Conservation (phyloP, 116 monocot genomes). For the Trichopus zeylanicus region DNA sequence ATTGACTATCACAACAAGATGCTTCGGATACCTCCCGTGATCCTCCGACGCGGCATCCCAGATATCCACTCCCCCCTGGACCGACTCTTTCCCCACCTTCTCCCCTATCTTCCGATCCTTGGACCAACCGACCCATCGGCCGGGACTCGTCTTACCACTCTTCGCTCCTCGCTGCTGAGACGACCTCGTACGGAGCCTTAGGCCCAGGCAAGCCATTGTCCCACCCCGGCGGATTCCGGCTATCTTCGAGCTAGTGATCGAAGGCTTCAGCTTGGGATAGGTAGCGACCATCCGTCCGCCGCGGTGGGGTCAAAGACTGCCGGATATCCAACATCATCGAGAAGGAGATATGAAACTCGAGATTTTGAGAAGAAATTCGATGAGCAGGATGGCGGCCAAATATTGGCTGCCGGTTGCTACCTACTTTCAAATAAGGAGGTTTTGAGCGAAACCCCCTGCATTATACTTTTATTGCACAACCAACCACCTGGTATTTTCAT, state of each 20-base stretch:
- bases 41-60: constrained; percentile 27
- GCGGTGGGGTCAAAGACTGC: background rate
- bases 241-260: background rate
- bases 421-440: too few species aligned
- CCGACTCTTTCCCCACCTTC: constrained; percentile 22
- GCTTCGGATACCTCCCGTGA: constrained; percentile 39
- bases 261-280: background rate
- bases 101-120: constrained; percentile 15
- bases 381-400: too few species aligned
- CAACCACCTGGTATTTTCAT: too few species aligned
- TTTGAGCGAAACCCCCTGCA: too few species aligned
- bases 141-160: constrained; percentile 1
- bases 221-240: background rate
- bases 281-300: background rate
- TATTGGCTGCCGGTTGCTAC: too few species aligned
- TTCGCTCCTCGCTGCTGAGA: background rate
- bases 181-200: background rate
- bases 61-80: constrained; percentile 30
- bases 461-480: too few species aligned
- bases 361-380: too few species aligned
- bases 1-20: constrained; percentile 75
- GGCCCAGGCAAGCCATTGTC: background rate
- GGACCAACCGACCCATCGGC: constrained; percentile 17
- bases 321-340: background rate
- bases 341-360: too few species aligned